Percentiles rank a stretch among this genome's conserved stretches.
Evolutionary conservation across 768 basidiomycete species (phyloP).

Genomic region (Tulasnella sp.): DNA sequence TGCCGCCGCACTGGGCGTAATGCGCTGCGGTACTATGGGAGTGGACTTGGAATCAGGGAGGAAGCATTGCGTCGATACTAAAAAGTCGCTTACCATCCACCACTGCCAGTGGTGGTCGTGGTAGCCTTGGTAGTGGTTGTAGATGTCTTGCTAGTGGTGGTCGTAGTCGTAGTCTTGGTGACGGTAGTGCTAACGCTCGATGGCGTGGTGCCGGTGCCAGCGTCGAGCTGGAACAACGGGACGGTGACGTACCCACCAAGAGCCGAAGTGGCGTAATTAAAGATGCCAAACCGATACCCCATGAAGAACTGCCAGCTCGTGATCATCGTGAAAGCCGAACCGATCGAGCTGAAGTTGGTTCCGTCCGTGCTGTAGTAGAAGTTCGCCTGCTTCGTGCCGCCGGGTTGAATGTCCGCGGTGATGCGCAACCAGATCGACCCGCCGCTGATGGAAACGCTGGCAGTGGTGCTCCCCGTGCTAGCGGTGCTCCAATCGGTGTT

Average conservation of each 20-base stretch:
- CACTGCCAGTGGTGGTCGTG: too few species aligned
- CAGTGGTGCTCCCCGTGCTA: background rate
- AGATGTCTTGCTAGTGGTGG: background rate
- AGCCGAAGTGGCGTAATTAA: conserved; percentile 24
- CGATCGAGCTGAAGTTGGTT: too few species aligned
- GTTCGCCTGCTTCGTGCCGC: too few species aligned
- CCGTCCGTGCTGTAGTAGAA: too few species aligned
- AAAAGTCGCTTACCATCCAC: too few species aligned
- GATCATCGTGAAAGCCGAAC: conserved; percentile 15
- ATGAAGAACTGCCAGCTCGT: conserved; percentile 24
- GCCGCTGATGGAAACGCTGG: background rate
- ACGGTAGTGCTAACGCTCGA: background rate
- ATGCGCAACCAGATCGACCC: background rate
- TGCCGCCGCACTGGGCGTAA: background rate
- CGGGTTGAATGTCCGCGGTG: background rate
- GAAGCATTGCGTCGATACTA: too few species aligned
- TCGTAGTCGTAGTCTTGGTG: background rate
- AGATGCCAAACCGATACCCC: conserved; percentile 25
- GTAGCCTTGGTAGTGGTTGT: background rate
- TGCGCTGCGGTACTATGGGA: background rate
- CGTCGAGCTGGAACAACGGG: background rate
- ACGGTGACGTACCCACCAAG: conserved; percentile 22
- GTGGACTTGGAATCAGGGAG: background rate
- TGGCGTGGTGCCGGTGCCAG: background rate
- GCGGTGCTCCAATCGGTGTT: background rate